Percentiles rank a stretch among this genome's conserved stretches.
These are phyloP conservation scores for Curvularia eragrostidis DNA, from an alignment of 2,329 filamentous ascomycete genomes.

Conservation along the genomic window DNA sequence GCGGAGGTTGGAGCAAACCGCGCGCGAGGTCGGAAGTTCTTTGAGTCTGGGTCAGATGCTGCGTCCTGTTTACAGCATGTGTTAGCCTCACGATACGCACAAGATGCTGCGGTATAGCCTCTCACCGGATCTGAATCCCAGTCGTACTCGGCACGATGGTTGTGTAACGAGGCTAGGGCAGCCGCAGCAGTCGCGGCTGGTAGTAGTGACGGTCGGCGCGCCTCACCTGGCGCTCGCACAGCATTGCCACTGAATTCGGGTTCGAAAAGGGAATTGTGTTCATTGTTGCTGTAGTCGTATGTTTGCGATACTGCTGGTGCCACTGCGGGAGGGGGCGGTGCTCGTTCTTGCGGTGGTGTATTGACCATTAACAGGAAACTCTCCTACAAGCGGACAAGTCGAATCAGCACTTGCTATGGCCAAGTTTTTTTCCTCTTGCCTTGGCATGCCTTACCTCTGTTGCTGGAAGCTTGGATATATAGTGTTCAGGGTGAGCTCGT, in stretches of 20 bases:
- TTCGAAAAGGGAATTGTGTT: constrained; percentile 71
- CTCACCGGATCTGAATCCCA: constrained; percentile 50
- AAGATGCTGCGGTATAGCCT: constrained; percentile 19
- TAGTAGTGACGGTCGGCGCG: constrained; percentile 67
- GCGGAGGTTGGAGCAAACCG: constrained; percentile 55
- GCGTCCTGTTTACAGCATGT: constrained; percentile 41
- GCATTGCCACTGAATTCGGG: constrained; percentile 71
- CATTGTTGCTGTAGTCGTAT: constrained; percentile 58
- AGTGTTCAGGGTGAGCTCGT: constrained; percentile 93
- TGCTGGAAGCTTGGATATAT: constrained; percentile 95
- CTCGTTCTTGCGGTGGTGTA: constrained; percentile 78
- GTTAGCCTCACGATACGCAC: constrained; percentile 27
- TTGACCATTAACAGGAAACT: constrained; percentile 97
- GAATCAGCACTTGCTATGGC: constrained; percentile 9
- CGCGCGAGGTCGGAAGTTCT: constrained; percentile 48
- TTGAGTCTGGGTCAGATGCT: constrained; percentile 49
- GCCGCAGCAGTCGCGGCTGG: constrained; percentile 81
- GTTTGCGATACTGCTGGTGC: constrained; percentile 42
- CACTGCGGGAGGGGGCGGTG: constrained; percentile 56
- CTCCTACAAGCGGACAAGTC: constrained; percentile 57
- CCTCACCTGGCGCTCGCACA: constrained; percentile 73
- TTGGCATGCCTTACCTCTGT: constrained; percentile 66
- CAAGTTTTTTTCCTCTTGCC: background rate
- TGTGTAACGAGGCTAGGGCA: constrained; percentile 83
- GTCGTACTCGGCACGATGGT: constrained; percentile 73